phyloP scores from a whole-genome alignment of 352 stramenopile species.

The Phytophthora gonapodyides region DNA sequence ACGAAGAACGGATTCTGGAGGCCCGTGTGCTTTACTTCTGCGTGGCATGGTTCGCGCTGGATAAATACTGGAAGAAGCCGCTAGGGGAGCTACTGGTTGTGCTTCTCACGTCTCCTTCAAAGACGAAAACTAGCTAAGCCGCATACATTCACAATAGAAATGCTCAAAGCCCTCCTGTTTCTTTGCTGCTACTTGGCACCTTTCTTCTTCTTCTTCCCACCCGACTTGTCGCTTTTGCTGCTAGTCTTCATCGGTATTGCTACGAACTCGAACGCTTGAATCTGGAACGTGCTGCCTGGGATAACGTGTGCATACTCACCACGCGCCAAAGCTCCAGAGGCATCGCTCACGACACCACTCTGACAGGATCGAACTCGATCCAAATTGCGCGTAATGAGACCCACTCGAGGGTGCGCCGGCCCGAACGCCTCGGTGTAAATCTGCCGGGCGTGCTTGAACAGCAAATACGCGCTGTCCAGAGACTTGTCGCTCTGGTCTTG shows the following conservation, averaged over 20 bases:
- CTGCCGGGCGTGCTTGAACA: conserved; percentile 55
- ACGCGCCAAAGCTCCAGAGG: conserved; percentile 42
- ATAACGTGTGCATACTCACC: conserved; percentile 71
- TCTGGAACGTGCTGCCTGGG: conserved; percentile 64
- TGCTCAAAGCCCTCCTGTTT: background rate
- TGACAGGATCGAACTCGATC: conserved; percentile 49
- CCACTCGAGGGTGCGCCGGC: conserved; percentile 45
- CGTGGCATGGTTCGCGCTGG: conserved; percentile 69
- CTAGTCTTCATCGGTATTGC: conserved; percentile 14
- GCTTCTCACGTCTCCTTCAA: conserved; percentile 22
- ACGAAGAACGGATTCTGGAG: conserved; percentile 53
- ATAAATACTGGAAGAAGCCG: conserved; percentile 75
- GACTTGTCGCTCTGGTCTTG: conserved; percentile 48
- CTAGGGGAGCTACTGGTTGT: conserved; percentile 43
- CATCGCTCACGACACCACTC: conserved; percentile 50
- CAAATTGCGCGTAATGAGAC: conserved; percentile 52
- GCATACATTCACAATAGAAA: conserved; percentile 11
- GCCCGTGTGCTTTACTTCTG: conserved; percentile 60
- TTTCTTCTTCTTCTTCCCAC: conserved; percentile 52
- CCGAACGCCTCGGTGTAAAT: conserved; percentile 58
- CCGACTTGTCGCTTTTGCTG: conserved; percentile 35
- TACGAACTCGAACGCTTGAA: conserved; percentile 57
- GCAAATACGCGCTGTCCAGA: conserved; percentile 59
- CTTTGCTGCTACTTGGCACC: conserved; percentile 19
- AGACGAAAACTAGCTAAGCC: conserved; percentile 29